Evolutionary conservation across 2,329 filamentous ascomycete genomes (phyloP), one percentile per base, ranked within the genome.

Genomic region (Neoascochyta sp.): DNA sequence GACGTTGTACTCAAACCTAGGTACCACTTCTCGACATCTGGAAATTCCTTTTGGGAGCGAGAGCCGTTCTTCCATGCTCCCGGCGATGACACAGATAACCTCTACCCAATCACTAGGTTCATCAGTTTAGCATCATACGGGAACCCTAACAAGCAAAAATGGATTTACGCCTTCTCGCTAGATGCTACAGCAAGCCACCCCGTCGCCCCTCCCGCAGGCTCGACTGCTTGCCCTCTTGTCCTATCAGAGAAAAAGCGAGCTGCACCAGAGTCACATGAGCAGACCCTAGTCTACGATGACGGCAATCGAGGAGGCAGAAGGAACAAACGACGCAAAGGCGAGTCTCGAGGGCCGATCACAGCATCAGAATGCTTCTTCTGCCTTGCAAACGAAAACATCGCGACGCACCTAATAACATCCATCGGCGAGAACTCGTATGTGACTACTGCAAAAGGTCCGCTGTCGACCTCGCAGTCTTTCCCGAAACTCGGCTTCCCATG

Each of bases 291-390:
- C 27, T 60, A 62, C 29, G 56, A 62, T 9, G 62, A 63, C 14
- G 36, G 52, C 32, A 36, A 38, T 24, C 52, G 59, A 23, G 55
- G 59, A 11, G 42, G 65, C 19, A 63, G 68, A 23, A 52, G 50
- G 48, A 47, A 62, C 41, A 69, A 70, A 38, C 56, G 64, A 17
- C 54, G 52, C 16, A 55, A 60, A 33, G 52, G 50, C 20, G 54
- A 58, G 24, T 34, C 35, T 18, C 49, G 51, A 22, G 55, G 61
- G 4, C 63, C 66, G 4, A 51, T 65, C 11, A 50, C 51, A 0
- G 87, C 86, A 2, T 81, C 82, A 29, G 76, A 83, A 52, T 98
- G 92, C 66, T 98, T 92, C 70, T 96, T 98, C 69, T 98, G 92
- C 58, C 74, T 98, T 8, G 89, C 86, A 5, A 95, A 94, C 60